Evolutionary conservation across 495 filamentous ascomycete species (phyloP), one percentile per base, ranked within the genome.

Genomic region (Neurospora sp.): DNA sequence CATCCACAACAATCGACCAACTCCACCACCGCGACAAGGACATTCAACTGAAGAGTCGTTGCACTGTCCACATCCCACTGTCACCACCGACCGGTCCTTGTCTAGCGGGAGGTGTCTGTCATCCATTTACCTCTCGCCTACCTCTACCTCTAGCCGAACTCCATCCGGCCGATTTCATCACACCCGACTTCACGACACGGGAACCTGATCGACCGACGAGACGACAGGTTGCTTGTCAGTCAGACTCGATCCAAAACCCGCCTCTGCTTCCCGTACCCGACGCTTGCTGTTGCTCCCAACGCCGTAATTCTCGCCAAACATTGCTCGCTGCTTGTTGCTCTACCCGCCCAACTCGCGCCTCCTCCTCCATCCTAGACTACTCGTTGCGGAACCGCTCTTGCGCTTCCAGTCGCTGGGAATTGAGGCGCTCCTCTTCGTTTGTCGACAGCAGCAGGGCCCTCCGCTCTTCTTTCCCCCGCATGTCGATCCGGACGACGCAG

Each of bases 401-500:
- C 41, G 37, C 39, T 70, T 46, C 37, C 31, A 18, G 40, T 53
- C 22, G 40, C 46, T 48, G 70, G 22, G 53, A 31, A 61, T 31
- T 8, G 53, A 61, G 12, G 53, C 53, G 22, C 53, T 53, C 22
- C 40, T 20, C 70, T 27, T 22, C 39, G 44, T 37, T 69, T 39
- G 70, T 40, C 35, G 53, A 59, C 68, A 69, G 1, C 46, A 46
- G 53, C 71, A 44, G 27, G 68, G 61, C 22, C 20, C 68, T 69
- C 68, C 70, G 10, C 71, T 42, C 38, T 71, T 20, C 71, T 35
- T 18, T 5, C 53, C 20, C 39, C 68, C 46, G 70, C 72, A 73
- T 73, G 74, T 71, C 71, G 73, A 35, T 20, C 71, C 73, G 70
- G 71, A 73, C 53, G 70, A 22, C 68, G 35, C 69, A 22, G 14